These are phyloP conservation scores for Diutina neorugosa DNA, from an alignment of 1,139 yeast genomes.

Conservation along the genomic window DNA sequence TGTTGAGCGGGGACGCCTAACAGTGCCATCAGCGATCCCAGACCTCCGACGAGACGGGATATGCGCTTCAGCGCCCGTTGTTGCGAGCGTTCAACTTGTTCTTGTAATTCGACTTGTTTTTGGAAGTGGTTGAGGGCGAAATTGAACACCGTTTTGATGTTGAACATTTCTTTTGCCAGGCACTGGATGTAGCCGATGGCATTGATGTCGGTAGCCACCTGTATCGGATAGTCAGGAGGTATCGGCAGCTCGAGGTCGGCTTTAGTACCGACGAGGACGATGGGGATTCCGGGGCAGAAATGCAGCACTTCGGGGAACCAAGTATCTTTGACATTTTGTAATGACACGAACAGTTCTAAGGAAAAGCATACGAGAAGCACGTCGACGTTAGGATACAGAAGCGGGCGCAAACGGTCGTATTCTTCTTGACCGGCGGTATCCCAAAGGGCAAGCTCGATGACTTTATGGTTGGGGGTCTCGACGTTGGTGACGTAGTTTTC, in stretches of 20 bases:
- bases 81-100: constrained; percentile 20
- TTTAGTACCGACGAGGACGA: constrained; percentile 70
- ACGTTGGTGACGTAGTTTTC: constrained; percentile 71
- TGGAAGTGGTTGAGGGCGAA: constrained; percentile 31
- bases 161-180: constrained; percentile 60
- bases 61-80: constrained; percentile 19
- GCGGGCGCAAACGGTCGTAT: constrained; percentile 72
- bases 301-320: constrained; percentile 85
- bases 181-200: constrained; percentile 75
- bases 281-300: constrained; percentile 72
- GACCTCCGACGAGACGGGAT: constrained; percentile 17
- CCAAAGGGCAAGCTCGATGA: constrained; percentile 72
- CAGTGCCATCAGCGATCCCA: constrained; percentile 2
- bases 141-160: constrained; percentile 58
- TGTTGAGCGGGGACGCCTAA: neutral
- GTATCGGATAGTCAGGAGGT: constrained; percentile 38
- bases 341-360: constrained; percentile 48
- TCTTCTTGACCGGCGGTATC: constrained; percentile 96
- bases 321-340: constrained; percentile 63
- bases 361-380: constrained; percentile 67
- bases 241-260: constrained; percentile 41
- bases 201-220: constrained; percentile 51
- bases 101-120: constrained; percentile 22
- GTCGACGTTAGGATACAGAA: constrained; percentile 76
- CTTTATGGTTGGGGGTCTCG: constrained; percentile 38